A percentile compares a stretch with the other conserved stretches of the same genome.
These are phyloP conservation scores for Cutaneotrichosporon curvatum DNA, from an alignment of 1,284 basidiomycete species.

Conservation along the genomic window DNA sequence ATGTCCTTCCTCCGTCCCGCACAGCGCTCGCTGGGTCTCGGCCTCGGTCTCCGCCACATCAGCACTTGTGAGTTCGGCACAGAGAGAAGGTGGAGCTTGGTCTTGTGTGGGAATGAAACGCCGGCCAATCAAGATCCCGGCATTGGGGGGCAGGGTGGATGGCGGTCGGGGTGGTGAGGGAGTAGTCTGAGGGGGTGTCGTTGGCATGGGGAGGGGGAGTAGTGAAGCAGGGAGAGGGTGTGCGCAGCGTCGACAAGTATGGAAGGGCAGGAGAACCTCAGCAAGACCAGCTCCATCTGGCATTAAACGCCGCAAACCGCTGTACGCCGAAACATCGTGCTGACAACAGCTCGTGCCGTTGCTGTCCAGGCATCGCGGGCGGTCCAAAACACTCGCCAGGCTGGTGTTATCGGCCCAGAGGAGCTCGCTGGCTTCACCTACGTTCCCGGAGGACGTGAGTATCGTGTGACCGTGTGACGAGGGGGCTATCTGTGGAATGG, in stretches of 20 bases:
- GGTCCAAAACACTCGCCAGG: constrained; percentile 1
- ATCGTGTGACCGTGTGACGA: background rate
- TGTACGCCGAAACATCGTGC: too few species aligned
- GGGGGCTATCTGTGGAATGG: too few species aligned
- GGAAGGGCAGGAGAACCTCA: too few species aligned
- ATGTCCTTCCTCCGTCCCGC: constrained; percentile 39
- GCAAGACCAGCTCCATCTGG: too few species aligned
- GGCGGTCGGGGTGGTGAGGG: background rate
- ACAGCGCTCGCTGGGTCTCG: constrained; percentile 23
- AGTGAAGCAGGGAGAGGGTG: background rate
- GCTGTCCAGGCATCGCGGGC: constrained; percentile 31
- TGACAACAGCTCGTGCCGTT: constrained; percentile 28
- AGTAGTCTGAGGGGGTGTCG: background rate
- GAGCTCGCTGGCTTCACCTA: constrained; percentile 47
- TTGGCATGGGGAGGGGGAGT: background rate
- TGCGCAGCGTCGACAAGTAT: too few species aligned
- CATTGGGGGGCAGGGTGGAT: background rate
- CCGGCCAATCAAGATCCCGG: background rate
- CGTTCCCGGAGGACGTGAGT: constrained; percentile 31
- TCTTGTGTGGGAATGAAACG: too few species aligned
- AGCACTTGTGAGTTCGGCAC: constrained; percentile 33
- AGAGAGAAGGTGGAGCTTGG: background rate
- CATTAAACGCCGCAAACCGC: too few species aligned
- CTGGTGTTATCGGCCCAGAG: constrained; percentile 27
- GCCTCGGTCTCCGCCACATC: constrained; percentile 32